Evolutionary conservation across 768 basidiomycete genomes (phyloP), one percentile per base, ranked within the genome.

Genomic region (Brasilioporus rufonigricans): DNA sequence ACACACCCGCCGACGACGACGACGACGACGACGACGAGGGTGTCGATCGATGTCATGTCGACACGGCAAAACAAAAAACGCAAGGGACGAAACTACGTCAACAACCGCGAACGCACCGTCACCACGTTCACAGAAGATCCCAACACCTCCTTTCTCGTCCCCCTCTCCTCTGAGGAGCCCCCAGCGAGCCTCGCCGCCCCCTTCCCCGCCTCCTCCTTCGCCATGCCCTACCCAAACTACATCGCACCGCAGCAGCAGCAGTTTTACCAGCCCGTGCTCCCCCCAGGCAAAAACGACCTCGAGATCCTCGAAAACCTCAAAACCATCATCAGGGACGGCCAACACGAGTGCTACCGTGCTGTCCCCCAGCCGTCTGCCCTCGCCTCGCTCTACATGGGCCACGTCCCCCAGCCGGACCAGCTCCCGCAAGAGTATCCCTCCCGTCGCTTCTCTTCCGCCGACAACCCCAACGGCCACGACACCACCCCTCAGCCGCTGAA

Each of bases 281-380:
- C 81, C 3, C 76, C 80, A 21, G 86, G 84, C 9, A 76, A 81
- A 62, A 78, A 75, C 65, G 89, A 90, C 71, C 79, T 91, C 57
- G 86, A 89, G 66, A 78, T 85, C 31, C 78, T 91, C 55, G 83
- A 90, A 71, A 83, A 83, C 52, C 82, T 91, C 68, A 91, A 91
- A 69, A 74, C 81, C 23, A 73, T 80, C 52, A 91, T 91, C 70
- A 86, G 84, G 64, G 77, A 75, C 31, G 82, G 81, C 47, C 88
- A 91, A 64, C 89, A 91, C 69, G 82, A 87, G 52, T 75, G 83
- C 61, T 91, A 82, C 67, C 80, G 81, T 23, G 80, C 88, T 27
- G 65, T 80, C 44, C 87, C 89, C 24, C 79, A 83, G 55, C 89
- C 88, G 27, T 76, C 76, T 16, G 79, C 77, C 46, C 81, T 91